Base-by-base conservation (phyloP, 208 protist species). In the Trypanosoma scelopori region DNA sequence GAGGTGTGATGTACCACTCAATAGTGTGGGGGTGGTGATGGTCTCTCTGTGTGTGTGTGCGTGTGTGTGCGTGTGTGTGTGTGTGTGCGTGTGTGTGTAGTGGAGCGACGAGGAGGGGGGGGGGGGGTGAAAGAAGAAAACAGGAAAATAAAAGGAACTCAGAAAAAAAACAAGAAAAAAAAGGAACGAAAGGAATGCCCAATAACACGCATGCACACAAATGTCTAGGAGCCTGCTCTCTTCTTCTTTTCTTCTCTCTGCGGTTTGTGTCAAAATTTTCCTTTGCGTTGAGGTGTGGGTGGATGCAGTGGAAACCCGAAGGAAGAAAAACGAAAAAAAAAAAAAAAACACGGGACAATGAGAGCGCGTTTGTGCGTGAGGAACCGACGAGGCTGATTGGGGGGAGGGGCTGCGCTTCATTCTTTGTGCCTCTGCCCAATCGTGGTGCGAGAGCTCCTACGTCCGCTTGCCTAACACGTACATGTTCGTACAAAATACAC, bases 141-240 rank as follows among this genome's bases (percentile, higher is more conserved):
- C 12, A 45, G 7, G 23, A 5, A 57, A 3, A n/a, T n/a, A n/a
- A 18, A 25, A 23, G 18, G 11, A 28, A n/a, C 16, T 18, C 4
- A 37, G 51, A 39, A 51, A 63, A 18, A 52, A 63, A 63, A 48
- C 1, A 48, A 61, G 7, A 46, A 52, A 23, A 63, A 58, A 30
- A 22, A 28, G 23, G 32, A 9, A 37, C 9, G 9, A 37, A 37
- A 37, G 32, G 32, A 37, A 37, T 37, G 32, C 32, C 32, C 32
- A 9, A 37, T 3, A 37, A 9, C 32, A 37, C 32, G 9, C 9
- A 9, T 9, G 9, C 32, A 37, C 32, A 3, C 32, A 9, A 37
- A 37, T 37, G 9, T 37, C 32, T 37, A 11, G 32, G 32, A 9
- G 3, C 32, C 32, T 37, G 5, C 32, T 37, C 32, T 9, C 32